Conservation (phyloP, 345 rosid species). For the Eucalyptus rudis region DNA sequence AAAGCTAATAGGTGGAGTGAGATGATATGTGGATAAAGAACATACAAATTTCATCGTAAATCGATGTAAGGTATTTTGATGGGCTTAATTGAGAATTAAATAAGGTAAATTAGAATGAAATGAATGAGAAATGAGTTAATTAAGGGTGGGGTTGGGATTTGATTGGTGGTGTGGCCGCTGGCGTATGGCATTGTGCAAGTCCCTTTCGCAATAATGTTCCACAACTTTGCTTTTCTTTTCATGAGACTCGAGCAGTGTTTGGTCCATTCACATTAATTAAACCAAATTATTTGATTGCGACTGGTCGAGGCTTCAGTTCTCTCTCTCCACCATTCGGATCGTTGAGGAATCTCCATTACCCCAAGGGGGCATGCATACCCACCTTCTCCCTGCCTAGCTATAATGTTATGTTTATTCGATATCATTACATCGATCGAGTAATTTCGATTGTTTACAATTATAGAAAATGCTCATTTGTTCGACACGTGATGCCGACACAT, state of each 20-base stretch:
- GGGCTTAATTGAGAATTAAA: not conserved
- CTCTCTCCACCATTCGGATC: not conserved
- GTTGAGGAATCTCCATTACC: not conserved
- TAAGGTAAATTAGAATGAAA: not conserved
- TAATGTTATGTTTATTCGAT: not conserved
- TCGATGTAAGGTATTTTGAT: rapidly evolving
- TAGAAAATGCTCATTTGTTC: not conserved
- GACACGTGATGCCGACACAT: not conserved
- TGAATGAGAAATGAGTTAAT: not conserved
- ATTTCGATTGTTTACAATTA: too few relatives aligned
- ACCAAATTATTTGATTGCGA: not conserved
- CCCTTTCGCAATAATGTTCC: not conserved
- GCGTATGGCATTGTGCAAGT: not conserved
- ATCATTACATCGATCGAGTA: not conserved
- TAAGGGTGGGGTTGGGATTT: not conserved
- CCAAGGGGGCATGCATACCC: too few relatives aligned
- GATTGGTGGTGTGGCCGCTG: not conserved
- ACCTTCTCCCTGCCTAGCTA: too few relatives aligned
- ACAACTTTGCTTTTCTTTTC: not conserved
- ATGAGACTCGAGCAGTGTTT: not conserved
- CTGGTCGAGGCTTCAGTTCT: not conserved
- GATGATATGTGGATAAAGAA: rapidly evolving
- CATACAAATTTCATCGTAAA: not conserved
- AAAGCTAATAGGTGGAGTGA: not conserved
- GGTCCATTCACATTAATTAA: not conserved